A percentile compares a stretch with the other conserved stretches of the same genome.
Conservation (phyloP, 257 asterid species). For the Dorcoceras hygrometricum region DNA sequence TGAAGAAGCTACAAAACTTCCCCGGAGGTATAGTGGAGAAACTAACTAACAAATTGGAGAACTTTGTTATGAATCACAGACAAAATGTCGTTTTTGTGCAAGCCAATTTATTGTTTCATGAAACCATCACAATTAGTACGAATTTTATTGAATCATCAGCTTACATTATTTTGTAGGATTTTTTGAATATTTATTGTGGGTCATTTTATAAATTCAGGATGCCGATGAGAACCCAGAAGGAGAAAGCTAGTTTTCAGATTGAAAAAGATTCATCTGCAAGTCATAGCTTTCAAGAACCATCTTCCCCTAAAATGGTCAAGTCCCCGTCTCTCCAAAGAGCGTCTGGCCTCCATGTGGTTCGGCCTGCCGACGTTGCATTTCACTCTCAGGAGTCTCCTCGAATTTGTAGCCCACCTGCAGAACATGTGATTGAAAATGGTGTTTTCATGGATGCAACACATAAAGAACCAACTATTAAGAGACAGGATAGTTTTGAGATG, state of each 20-base stretch:
- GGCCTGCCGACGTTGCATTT: conserved; percentile 61
- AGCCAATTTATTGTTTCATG: conserved; percentile 17
- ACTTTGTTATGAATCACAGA: conserved; percentile 14
- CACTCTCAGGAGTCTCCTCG: conserved; percentile 79
- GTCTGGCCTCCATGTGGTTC: conserved; percentile 67
- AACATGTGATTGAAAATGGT: conserved; percentile 86
- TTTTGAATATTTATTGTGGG: conserved; percentile 7
- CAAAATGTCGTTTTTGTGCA: background rate
- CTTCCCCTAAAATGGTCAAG: conserved; percentile 89
- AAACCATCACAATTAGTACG: conserved; percentile 1
- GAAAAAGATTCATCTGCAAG: conserved; percentile 85
- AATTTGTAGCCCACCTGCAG: conserved; percentile 82
- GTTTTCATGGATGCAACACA: conserved; percentile 44
- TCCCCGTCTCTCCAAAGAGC: conserved; percentile 93
- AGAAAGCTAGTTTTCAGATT: conserved; percentile 66
- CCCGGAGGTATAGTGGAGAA: conserved; percentile 64
- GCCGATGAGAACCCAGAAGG: conserved; percentile 83
- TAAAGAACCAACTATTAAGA: conserved; percentile 87
- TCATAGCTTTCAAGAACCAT: conserved; percentile 75
- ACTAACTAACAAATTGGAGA: conserved; percentile 19
- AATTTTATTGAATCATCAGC: conserved; percentile 4
- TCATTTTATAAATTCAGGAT: conserved; percentile 55
- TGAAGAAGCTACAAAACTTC: conserved; percentile 98
- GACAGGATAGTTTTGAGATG: conserved; percentile 99
- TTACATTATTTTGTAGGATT: conserved; percentile 16